Evolutionary conservation across 2,329 filamentous ascomycete species (phyloP).

Genomic region (Penicillium sp.): DNA sequence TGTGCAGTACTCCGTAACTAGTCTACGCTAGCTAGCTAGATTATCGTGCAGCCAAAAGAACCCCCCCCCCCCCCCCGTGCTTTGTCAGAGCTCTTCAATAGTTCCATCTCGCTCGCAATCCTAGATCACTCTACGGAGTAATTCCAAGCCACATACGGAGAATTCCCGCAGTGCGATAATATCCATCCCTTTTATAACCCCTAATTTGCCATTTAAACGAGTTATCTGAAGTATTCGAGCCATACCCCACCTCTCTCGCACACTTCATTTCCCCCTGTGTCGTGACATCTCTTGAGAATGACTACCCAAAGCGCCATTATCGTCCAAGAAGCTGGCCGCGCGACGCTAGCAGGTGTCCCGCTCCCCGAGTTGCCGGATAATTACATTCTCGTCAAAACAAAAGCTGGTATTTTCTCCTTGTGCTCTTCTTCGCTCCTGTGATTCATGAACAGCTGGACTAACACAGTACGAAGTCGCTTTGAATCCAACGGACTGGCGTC

Average conservation of each 20-base stretch:
- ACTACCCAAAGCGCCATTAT: conserved; percentile 18
- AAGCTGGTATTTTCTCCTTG: conserved; percentile 14
- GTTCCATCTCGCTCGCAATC: neutral
- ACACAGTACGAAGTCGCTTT: conserved; percentile 55
- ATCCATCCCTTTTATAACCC: neutral
- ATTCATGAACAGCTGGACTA: conserved; percentile 33
- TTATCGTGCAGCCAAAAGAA: neutral
- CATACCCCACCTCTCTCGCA: neutral
- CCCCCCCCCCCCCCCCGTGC: no score
- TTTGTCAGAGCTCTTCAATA: neutral
- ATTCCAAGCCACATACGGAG: neutral
- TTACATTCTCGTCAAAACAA: conserved; percentile 54
- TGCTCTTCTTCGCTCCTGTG: neutral
- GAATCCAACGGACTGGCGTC: conserved; percentile 44
- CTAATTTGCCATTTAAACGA: neutral
- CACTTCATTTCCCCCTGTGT: neutral
- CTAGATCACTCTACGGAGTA: neutral
- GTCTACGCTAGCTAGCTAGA: neutral
- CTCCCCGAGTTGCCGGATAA: conserved; percentile 45
- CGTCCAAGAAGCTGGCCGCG: conserved; percentile 14
- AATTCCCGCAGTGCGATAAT: neutral
- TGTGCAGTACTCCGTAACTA: no score
- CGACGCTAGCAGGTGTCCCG: conserved; percentile 19
- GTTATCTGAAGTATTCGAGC: neutral
- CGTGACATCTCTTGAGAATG: neutral